Evolutionary conservation across 106 monocot genomes (phyloP).

Genomic region (Gastrodia elata): DNA sequence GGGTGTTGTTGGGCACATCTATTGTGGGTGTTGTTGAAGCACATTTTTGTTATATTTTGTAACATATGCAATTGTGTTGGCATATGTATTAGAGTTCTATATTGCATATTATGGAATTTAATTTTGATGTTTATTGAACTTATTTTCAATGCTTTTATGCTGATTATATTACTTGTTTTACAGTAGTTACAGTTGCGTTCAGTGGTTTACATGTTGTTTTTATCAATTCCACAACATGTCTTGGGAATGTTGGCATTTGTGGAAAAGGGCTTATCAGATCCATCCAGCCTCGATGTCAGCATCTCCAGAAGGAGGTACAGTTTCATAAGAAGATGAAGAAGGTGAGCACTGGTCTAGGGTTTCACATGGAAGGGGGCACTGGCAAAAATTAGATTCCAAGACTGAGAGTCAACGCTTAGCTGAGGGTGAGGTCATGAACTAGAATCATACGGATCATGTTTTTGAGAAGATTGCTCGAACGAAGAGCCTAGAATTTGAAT

Average conservation of each 20-base stretch:
- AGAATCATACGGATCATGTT: slow-evolving; percentile 8
- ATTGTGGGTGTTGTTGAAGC: too few species aligned
- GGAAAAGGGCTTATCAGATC: slow-evolving; percentile 11
- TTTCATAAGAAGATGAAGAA: slow-evolving; percentile 8
- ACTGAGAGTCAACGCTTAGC: slow-evolving; percentile 4
- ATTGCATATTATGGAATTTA: too few species aligned
- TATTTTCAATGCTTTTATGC: too few species aligned
- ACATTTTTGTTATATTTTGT: too few species aligned
- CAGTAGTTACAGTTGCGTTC: too few species aligned
- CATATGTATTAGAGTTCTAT: too few species aligned
- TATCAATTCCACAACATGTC: slow-evolving; percentile 44
- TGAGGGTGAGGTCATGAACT: slow-evolving; percentile 6
- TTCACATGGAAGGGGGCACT: slow-evolving; percentile 8
- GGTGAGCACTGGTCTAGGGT: slow-evolving; percentile 12
- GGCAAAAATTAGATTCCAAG: background rate
- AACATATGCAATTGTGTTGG: too few species aligned
- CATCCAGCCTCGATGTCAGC: background rate
- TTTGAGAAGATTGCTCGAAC: slow-evolving; percentile 9
- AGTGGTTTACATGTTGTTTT: too few species aligned
- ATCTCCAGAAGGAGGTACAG: slow-evolving; percentile 12
- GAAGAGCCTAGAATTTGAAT: slow-evolving; percentile 14
- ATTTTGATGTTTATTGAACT: too few species aligned
- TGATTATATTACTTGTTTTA: too few species aligned
- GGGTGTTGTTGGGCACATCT: too few species aligned
- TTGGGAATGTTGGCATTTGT: slow-evolving; percentile 15